phyloP scores from a whole-genome alignment of 148 eudicot genomes.

The Cornus suecica region DNA sequence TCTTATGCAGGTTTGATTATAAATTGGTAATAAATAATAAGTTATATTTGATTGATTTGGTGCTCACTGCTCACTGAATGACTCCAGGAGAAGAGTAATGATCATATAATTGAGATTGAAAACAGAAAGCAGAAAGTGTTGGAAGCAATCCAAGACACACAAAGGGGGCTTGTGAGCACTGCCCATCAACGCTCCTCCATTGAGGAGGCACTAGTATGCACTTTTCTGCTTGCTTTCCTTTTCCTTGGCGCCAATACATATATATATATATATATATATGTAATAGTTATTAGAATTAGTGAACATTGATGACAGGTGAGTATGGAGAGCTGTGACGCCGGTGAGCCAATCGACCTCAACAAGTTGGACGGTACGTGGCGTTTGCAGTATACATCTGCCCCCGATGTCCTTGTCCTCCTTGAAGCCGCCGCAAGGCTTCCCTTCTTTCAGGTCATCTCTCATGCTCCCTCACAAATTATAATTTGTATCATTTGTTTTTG shows the following conservation, averaged over 20 bases:
- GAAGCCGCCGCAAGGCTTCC: constrained; percentile 78
- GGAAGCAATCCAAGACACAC: constrained; percentile 63
- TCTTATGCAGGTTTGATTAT: no score
- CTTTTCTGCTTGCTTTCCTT: no score
- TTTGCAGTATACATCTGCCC: constrained; percentile 90
- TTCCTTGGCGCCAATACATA: no score
- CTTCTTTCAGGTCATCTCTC: constrained; percentile 55
- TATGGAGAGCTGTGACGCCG: constrained; percentile 65
- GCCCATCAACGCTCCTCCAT: constrained; percentile 63
- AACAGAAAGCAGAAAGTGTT: constrained; percentile 59
- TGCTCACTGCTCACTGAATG: constrained; percentile 1
- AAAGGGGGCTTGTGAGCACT: constrained; percentile 70
- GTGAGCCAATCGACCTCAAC: constrained; percentile 46
- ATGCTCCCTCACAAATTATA: background rate
- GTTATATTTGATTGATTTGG: no score
- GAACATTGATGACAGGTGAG: constrained; percentile 67
- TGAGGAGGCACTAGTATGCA: constrained; percentile 61
- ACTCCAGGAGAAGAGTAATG: constrained; percentile 23
- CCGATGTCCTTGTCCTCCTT: constrained; percentile 80
- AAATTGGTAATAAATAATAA: no score
- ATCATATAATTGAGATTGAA: constrained; percentile 52
- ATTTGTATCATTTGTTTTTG: background rate
- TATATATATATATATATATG: no score
- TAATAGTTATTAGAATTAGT: no score
- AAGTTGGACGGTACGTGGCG: constrained; percentile 90